Percentiles rank a stretch among this genome's conserved stretches.
Evolutionary conservation across 495 filamentous ascomycete genomes (phyloP).

Genomic region (Niebla homalea): DNA sequence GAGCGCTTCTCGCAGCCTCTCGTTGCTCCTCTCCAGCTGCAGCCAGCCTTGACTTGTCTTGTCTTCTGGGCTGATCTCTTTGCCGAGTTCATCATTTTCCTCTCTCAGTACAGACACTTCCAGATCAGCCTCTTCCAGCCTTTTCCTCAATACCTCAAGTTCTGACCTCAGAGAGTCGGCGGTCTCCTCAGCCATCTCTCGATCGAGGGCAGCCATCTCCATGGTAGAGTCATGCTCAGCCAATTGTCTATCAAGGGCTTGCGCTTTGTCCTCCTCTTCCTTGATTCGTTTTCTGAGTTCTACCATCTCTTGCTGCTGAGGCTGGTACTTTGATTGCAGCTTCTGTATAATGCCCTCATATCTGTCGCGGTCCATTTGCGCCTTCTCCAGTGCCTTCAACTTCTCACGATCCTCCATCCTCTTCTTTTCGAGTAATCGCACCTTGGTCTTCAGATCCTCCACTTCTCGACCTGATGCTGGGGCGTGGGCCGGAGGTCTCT

Average conservation of each 20-base stretch:
- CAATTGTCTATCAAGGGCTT: constrained; percentile 56
- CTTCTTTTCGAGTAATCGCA: constrained; percentile 70
- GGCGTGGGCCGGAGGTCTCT: neutral
- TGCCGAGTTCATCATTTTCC: constrained; percentile 69
- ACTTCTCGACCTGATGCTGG: constrained; percentile 49
- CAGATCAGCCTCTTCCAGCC: constrained; percentile 69
- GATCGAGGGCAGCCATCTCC: constrained; percentile 79
- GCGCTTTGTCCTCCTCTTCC: constrained; percentile 54
- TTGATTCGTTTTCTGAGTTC: constrained; percentile 65
- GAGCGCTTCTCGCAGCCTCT: constrained; percentile 75
- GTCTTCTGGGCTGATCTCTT: constrained; percentile 81
- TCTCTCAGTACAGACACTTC: constrained; percentile 79
- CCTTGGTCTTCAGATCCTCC: constrained; percentile 66
- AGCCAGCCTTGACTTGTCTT: constrained; percentile 74
- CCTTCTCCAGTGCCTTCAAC: constrained; percentile 60
- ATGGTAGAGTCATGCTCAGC: constrained; percentile 71
- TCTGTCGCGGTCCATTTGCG: constrained; percentile 70
- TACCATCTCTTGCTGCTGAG: constrained; percentile 66
- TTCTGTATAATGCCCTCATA: constrained; percentile 86
- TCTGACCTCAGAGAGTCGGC: constrained; percentile 70
- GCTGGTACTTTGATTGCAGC: constrained; percentile 76
- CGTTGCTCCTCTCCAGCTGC: constrained; percentile 81
- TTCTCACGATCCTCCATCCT: constrained; percentile 77
- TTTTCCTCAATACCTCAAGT: constrained; percentile 59
- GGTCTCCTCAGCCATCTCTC: constrained; percentile 93